Evolutionary conservation across 768 basidiomycete species (phyloP), one percentile per base, ranked within the genome.

Genomic region (Pulveroboletus ravenelii): DNA sequence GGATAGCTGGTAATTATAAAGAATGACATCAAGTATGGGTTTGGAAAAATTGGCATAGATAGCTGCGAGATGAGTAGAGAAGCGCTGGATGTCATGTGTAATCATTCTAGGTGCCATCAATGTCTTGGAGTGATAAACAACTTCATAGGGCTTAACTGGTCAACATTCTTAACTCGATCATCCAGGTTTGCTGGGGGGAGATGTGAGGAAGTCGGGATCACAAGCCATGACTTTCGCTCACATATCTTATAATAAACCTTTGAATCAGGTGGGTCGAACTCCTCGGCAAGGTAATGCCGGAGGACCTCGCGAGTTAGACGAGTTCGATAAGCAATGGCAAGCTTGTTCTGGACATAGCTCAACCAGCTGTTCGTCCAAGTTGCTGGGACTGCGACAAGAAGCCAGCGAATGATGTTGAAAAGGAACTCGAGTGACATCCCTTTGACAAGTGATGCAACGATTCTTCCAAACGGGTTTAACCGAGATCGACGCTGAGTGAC

Each of bases 31-130:
- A 34, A 96, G 78, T 14, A 87, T 76, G 7, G 95, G 95, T 70
- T 98, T 98, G 25, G 93, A 93, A 35, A 97, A 71, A 65, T 97
- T 97, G 14, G 84, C 81, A 68, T 97, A 98, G 32, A 98, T 93
- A 15, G 91, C 91, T 12, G 95, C 93, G 6, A 98, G 78, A 62
- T 91, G 86, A 5, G 78, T 79, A 13, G 91, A 90, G 70, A 96
- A 98, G 47, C 86, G 87, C 65, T 94, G 90, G 42, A 97, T 93
- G 67, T 98, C 95, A 51, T 94, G 85, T 2, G 93, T 95, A 46
- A 96, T 89, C 87, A 93, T 93, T 73, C 88, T 93, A 60, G 1
- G 7, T 27, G 32, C 25, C 31, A 37, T 64, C 42, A 63, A 43
- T 54, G 39, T 29, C 17, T 36, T 37, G n/a, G 27, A 55, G 30